phyloP scores from a whole-genome alignment of 2,329 filamentous ascomycete species.

The Penicillium sp. region DNA sequence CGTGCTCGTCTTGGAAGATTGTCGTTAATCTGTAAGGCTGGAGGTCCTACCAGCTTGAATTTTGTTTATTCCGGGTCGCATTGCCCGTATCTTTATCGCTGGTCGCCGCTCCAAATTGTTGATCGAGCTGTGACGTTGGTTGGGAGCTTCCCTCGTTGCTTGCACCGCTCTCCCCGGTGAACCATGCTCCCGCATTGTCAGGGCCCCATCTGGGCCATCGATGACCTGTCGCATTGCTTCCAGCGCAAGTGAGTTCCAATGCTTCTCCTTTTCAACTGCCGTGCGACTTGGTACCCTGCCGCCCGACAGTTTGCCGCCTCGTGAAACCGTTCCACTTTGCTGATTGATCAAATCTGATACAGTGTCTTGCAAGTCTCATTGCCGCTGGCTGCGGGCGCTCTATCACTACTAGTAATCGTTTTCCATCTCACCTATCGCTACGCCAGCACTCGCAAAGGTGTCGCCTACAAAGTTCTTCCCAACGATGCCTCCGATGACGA shows the following conservation, averaged over 20 bases:
- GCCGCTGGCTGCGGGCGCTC: constrained; percentile 68
- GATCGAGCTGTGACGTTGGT: constrained; percentile 8
- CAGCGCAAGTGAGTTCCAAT: constrained; percentile 52
- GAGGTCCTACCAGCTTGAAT: neutral
- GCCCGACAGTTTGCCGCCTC: neutral
- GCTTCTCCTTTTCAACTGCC: neutral
- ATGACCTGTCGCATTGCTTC: constrained; percentile 65
- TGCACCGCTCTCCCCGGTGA: constrained; percentile 13
- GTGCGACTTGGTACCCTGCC: neutral
- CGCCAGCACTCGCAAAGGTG: constrained; percentile 54
- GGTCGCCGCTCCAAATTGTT: constrained; percentile 4
- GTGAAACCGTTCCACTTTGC: constrained; percentile 6
- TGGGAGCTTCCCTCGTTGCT: constrained; percentile 16
- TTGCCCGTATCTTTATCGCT: constrained; percentile 4
- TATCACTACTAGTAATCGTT: constrained; percentile 70
- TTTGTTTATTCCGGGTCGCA: constrained; percentile 9
- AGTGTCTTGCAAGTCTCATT: constrained; percentile 81
- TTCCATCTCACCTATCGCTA: constrained; percentile 59
- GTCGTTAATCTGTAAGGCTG: constrained; percentile 18
- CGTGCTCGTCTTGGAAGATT: constrained; percentile 20
- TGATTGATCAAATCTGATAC: constrained; percentile 20
- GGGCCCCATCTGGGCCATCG: constrained; percentile 60
- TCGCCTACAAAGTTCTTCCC: constrained; percentile 57
- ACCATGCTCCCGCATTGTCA: constrained; percentile 59
- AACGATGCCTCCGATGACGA: constrained; percentile 43